phyloP scores from a whole-genome alignment of 352 stramenopile genomes.

The Phytopythium montanum region DNA sequence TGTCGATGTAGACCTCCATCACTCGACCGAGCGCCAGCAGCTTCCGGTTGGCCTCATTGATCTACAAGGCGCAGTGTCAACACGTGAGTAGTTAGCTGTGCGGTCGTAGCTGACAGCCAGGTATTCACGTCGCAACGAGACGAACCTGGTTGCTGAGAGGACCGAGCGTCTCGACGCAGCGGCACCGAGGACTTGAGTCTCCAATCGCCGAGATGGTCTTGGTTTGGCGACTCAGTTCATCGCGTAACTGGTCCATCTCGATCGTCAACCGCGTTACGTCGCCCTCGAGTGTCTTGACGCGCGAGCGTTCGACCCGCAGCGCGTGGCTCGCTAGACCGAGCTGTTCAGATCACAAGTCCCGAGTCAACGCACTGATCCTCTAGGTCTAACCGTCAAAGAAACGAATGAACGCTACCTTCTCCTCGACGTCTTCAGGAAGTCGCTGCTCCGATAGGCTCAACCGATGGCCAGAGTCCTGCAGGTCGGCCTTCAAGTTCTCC shows the following conservation, averaged over 20 bases:
- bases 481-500: slow-evolving; percentile 54
- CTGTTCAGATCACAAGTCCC: slow-evolving; percentile 5
- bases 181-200: not conserved
- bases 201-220: too few species aligned
- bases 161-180: not conserved
- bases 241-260: not conserved
- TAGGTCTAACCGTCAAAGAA: not conserved
- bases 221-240: not conserved
- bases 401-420: slow-evolving; percentile 35
- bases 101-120: not conserved
- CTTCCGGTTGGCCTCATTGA: slow-evolving; percentile 21
- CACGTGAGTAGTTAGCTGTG: not conserved
- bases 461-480: slow-evolving; percentile 10
- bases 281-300: slow-evolving; percentile 11
- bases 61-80: slow-evolving; percentile 9
- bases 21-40: slow-evolving; percentile 26
- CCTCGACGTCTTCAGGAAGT: slow-evolving; percentile 15
- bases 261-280: slow-evolving; percentile 2
- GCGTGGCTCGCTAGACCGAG: slow-evolving; percentile 18
- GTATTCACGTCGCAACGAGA: not conserved
- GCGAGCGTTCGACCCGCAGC: slow-evolving; percentile 13
- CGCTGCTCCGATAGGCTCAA: slow-evolving; percentile 2
- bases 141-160: not conserved
- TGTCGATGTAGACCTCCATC: slow-evolving; percentile 29
- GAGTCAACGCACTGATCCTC: not conserved